These are phyloP conservation scores for Elaeis guineensis DNA, from an alignment of 176 grass and related monocot species.

Conservation along the genomic window DNA sequence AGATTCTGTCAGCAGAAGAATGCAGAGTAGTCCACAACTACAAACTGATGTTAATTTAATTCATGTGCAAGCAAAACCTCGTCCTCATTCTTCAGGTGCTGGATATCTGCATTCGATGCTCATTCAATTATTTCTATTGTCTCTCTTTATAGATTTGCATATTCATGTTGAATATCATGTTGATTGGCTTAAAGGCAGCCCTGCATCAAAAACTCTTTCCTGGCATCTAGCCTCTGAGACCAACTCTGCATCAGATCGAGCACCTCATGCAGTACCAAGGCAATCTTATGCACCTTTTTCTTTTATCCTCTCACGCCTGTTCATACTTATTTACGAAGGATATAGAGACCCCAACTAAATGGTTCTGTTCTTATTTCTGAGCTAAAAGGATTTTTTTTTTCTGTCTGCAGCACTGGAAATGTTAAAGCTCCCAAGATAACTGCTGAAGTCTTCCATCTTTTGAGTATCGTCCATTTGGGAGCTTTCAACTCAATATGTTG, in stretches of 20 bases:
- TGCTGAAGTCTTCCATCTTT: slow-evolving; percentile 51
- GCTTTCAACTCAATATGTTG: too few species aligned
- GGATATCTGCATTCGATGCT: slow-evolving; percentile 18
- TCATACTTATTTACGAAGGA: too few species aligned
- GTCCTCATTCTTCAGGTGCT: slow-evolving; percentile 58
- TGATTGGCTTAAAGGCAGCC: slow-evolving; percentile 3
- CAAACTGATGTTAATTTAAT: slow-evolving; percentile 43
- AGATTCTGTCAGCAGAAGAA: slow-evolving; percentile 46
- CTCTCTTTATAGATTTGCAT: too few species aligned
- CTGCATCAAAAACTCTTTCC: slow-evolving; percentile 79
- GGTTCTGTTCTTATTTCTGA: too few species aligned
- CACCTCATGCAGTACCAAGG: slow-evolving; percentile 29
- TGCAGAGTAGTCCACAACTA: slow-evolving; percentile 34
- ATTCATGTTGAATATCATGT: not conserved
- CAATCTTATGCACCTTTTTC: slow-evolving; percentile 16
- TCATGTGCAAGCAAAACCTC: slow-evolving; percentile 31
- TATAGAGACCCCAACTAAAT: too few species aligned
- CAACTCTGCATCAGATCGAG: slow-evolving; percentile 37
- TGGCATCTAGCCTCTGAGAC: slow-evolving; percentile 86
- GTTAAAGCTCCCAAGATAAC: slow-evolving; percentile 40
- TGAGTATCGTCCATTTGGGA: slow-evolving; percentile 27
- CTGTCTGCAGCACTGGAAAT: slow-evolving; percentile 42
- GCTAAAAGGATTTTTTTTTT: not conserved
- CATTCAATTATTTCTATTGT: slow-evolving; percentile 1
- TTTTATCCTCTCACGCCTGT: too few species aligned